Conservation (phyloP, 805 yeast genomes). For the Schizosaccharomyces octosporus region DNA sequence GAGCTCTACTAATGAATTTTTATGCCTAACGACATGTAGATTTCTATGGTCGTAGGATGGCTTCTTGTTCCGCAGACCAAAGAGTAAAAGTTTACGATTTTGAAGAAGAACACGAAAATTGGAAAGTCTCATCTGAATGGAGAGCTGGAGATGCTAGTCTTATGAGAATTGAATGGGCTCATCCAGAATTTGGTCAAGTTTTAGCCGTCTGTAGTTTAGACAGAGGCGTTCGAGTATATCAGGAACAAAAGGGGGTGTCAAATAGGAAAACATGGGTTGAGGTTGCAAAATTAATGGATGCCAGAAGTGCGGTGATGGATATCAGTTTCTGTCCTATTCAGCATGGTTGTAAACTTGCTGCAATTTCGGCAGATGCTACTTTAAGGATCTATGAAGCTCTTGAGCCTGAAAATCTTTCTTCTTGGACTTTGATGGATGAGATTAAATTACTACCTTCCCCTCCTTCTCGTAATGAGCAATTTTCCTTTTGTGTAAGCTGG, state of each 20-base stretch:
- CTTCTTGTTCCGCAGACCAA: constrained; percentile 88
- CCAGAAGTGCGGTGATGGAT: constrained; percentile 7
- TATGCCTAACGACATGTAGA: constrained; percentile 13
- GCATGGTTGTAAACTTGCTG: constrained; percentile 6
- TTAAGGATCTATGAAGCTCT: constrained; percentile 19
- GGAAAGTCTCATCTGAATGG: constrained; percentile 79
- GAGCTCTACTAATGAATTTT: background rate
- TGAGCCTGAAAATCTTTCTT: constrained; percentile 61
- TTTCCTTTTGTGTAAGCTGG: constrained; percentile 7
- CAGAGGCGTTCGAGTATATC: constrained; percentile 73
- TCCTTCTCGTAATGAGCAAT: constrained; percentile 5
- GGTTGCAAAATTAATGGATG: background rate
- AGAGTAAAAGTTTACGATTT: constrained; percentile 72
- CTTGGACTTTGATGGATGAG: constrained; percentile 59
- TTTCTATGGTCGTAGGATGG: constrained; percentile 75
- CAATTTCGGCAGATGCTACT: constrained; percentile 6
- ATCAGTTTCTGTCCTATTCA: constrained; percentile 7
- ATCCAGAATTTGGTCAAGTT: constrained; percentile 76
- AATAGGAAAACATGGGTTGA: background rate
- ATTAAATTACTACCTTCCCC: constrained; percentile 16
- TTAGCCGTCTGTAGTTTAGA: constrained; percentile 79
- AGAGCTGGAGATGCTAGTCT: constrained; percentile 83
- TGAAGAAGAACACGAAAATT: constrained; percentile 31
- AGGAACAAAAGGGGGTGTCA: constrained; percentile 26
- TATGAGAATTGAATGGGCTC: constrained; percentile 70